A percentile compares a stretch with the other conserved stretches of the same genome.
These are phyloP conservation scores for Xylaria sp. DNA, from an alignment of 495 filamentous ascomycete species.

Conservation along the genomic window DNA sequence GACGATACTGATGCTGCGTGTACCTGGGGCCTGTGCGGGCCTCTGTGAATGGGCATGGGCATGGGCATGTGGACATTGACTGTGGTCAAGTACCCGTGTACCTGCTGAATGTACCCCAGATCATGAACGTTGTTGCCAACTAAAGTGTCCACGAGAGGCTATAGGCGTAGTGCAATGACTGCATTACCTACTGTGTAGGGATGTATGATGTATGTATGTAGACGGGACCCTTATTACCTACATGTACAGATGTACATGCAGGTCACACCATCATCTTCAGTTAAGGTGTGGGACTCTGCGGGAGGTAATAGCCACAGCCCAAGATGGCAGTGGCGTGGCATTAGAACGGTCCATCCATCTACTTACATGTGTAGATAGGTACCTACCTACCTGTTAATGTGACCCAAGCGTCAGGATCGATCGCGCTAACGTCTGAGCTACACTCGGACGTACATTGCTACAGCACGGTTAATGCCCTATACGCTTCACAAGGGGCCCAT, in stretches of 20 bases:
- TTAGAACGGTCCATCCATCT: no score
- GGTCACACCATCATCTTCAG: not conserved
- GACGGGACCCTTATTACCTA: no score
- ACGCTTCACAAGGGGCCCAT: not conserved
- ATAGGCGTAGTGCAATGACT: not conserved
- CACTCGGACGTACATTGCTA: not conserved
- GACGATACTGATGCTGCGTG: conserved; percentile 1
- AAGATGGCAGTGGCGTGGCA: not conserved
- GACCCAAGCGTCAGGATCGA: not conserved
- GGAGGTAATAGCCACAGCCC: not conserved
- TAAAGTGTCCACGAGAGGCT: not conserved
- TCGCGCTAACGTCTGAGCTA: not conserved
- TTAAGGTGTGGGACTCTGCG: not conserved
- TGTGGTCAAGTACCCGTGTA: not conserved
- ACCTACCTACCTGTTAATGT: not conserved
- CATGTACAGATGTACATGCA: no score
- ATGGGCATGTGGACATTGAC: not conserved
- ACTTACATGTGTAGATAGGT: no score
- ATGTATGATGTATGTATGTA: not conserved
- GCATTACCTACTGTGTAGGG: not conserved
- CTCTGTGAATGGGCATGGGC: not conserved
- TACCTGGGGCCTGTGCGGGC: not conserved
- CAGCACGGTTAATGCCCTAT: not conserved
- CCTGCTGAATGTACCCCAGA: not conserved
- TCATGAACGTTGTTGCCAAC: not conserved